These are phyloP conservation scores for Saccharomycopsis microspora DNA, from an alignment of 805 yeast species.

Conservation along the genomic window DNA sequence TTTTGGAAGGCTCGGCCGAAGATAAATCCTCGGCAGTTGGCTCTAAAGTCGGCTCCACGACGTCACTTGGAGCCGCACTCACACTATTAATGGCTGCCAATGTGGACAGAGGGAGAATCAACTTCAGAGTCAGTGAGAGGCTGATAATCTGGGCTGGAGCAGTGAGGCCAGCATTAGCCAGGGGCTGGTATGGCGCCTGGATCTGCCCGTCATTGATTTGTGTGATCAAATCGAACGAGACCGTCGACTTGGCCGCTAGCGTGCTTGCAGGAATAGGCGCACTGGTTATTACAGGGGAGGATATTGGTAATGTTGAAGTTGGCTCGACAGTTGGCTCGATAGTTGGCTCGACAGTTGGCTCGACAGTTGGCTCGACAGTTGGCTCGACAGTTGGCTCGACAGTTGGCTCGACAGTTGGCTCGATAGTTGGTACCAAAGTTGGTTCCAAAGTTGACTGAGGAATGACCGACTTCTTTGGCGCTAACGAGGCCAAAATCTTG, in stretches of 20 bases:
- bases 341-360: background rate
- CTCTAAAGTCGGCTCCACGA: background rate
- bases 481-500: background rate
- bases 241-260: background rate
- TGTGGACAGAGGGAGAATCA: background rate
- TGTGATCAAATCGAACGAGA: constrained; percentile 4
- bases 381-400: background rate
- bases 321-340: background rate
- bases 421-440: background rate
- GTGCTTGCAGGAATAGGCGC: background rate
- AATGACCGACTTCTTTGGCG: background rate
- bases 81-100: too few species aligned
- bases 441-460: background rate
- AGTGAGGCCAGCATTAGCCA: background rate
- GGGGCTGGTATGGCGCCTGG: constrained; percentile 7
- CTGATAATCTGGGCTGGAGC: background rate
- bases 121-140: background rate
- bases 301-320: background rate
- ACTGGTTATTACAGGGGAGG: background rate
- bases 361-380: background rate
- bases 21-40: background rate
- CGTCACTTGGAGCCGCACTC: background rate
- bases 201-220: constrained; percentile 17
- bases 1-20: background rate
- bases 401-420: background rate